Evolutionary conservation across 176 grass and related monocot species (phyloP).

Genomic region (Cocos nucifera): DNA sequence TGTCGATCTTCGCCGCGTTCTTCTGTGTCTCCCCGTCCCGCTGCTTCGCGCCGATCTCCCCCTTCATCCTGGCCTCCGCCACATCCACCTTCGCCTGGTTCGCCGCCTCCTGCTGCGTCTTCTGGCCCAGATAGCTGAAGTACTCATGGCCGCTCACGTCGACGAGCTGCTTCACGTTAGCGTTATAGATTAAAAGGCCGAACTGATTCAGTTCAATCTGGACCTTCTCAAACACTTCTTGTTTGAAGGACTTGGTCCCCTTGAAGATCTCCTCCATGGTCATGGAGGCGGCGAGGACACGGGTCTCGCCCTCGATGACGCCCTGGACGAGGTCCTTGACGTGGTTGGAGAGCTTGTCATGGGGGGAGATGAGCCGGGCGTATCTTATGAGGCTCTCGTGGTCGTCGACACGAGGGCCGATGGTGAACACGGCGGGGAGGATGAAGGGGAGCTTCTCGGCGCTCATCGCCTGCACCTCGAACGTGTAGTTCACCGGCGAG

Average conservation of each 20-base stretch:
- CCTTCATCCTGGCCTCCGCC: constrained; percentile 59
- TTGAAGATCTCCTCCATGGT: constrained; percentile 76
- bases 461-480: too few relatives aligned
- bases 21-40: constrained; percentile 38
- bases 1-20: constrained; percentile 59
- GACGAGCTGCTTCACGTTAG: constrained; percentile 81
- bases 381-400: too few relatives aligned
- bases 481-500: too few relatives aligned
- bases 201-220: constrained; percentile 82
- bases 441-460: too few relatives aligned
- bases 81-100: constrained; percentile 84
- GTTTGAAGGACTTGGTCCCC: constrained; percentile 60
- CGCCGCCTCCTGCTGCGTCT: constrained; percentile 70
- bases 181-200: constrained; percentile 4
- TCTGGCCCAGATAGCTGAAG: constrained; percentile 76
- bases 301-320: too few relatives aligned
- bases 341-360: too few relatives aligned
- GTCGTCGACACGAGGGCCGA: too few relatives aligned
- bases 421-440: too few relatives aligned
- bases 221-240: constrained; percentile 49
- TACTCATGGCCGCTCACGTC: constrained; percentile 77
- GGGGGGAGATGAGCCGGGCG: too few relatives aligned
- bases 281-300: constrained; percentile 66
- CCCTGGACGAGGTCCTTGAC: too few relatives aligned
- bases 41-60: constrained; percentile 44